Percentiles rank a stretch among this genome's conserved stretches.
phyloP scores from a whole-genome alignment of 1,139 yeast species.

The Scheffersomyces titani region DNA sequence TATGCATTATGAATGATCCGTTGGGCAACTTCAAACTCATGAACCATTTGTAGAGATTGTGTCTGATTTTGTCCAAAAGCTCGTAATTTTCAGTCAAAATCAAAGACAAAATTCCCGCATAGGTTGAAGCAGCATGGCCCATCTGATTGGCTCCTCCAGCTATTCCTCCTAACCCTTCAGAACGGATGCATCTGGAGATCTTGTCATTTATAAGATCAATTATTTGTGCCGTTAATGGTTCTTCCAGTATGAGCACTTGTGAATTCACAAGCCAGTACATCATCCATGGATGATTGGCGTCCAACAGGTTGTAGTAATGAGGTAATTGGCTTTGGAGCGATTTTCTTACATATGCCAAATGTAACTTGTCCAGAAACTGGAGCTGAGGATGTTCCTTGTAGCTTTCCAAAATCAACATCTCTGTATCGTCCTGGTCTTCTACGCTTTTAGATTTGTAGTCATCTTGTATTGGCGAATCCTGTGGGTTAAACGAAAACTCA shows the following conservation, averaged over 20 bases:
- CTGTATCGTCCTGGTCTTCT: slow-evolving; percentile 12
- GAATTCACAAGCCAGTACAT: slow-evolving; percentile 81
- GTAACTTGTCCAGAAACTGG: slow-evolving; percentile 11
- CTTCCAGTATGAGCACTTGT: slow-evolving; percentile 7
- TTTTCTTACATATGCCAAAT: slow-evolving; percentile 15
- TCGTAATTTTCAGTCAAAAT: slow-evolving; percentile 52
- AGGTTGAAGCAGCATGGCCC: slow-evolving; percentile 85
- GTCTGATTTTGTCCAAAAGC: slow-evolving; percentile 24
- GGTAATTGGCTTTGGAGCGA: slow-evolving; percentile 53
- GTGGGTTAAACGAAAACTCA: slow-evolving; percentile 4
- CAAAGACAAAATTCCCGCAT: slow-evolving; percentile 72
- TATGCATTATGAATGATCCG: slow-evolving; percentile 77
- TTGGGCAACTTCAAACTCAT: slow-evolving; percentile 60
- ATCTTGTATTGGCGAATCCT: slow-evolving; percentile 6
- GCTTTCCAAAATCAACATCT: slow-evolving; percentile 11
- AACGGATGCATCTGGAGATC: slow-evolving; percentile 27
- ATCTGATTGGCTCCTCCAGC: slow-evolving; percentile 83
- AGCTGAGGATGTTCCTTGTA: slow-evolving; percentile 8
- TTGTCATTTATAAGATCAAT: slow-evolving; percentile 20
- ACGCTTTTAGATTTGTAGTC: slow-evolving; percentile 14
- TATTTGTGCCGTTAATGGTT: slow-evolving; percentile 3
- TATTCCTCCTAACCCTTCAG: slow-evolving; percentile 62
- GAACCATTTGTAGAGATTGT: slow-evolving; percentile 62
- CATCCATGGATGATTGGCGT: slow-evolving; percentile 92
- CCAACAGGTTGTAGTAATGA: slow-evolving; percentile 50